Percentiles rank a stretch among this genome's conserved stretches.
Evolutionary conservation across 1,284 basidiomycete genomes (phyloP).

Genomic region (Amylostereum areolatum): DNA sequence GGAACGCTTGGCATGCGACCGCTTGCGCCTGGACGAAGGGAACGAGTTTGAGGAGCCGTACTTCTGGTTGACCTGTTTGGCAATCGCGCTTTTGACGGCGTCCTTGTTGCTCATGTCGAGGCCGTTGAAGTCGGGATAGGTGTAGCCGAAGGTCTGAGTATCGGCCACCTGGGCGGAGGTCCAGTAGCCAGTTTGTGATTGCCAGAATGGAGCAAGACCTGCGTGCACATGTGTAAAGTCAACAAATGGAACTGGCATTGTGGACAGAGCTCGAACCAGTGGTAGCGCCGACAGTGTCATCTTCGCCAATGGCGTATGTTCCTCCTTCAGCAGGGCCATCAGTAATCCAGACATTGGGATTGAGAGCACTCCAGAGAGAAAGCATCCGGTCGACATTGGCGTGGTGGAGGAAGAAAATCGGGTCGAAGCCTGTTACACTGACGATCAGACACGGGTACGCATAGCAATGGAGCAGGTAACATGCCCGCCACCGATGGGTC

Average conservation of each 20-base stretch:
- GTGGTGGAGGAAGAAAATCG: constrained; percentile 45
- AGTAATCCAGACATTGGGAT: constrained; percentile 32
- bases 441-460: not conserved
- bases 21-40: not conserved
- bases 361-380: constrained; percentile 36
- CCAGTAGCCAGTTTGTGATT: constrained; percentile 24
- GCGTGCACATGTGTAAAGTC: not conserved
- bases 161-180: constrained; percentile 17
- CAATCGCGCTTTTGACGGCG: constrained; percentile 27
- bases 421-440: constrained; percentile 34
- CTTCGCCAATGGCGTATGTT: constrained; percentile 28
- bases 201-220: constrained; percentile 29
- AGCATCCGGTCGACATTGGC: constrained; percentile 40
- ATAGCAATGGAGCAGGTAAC: not conserved
- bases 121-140: constrained; percentile 40
- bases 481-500: constrained; percentile 28
- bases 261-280: constrained; percentile 26
- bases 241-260: not conserved
- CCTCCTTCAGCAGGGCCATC: constrained; percentile 25
- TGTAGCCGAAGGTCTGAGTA: constrained; percentile 28
- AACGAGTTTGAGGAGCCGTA: constrained; percentile 12
- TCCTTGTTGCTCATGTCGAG: constrained; percentile 24
- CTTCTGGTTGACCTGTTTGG: constrained; percentile 22
- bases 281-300: constrained; percentile 22
- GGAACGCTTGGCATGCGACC: no score